These are phyloP conservation scores for Saussurea involucrata DNA, from an alignment of 129 eudicot species.

Conservation along the genomic window DNA sequence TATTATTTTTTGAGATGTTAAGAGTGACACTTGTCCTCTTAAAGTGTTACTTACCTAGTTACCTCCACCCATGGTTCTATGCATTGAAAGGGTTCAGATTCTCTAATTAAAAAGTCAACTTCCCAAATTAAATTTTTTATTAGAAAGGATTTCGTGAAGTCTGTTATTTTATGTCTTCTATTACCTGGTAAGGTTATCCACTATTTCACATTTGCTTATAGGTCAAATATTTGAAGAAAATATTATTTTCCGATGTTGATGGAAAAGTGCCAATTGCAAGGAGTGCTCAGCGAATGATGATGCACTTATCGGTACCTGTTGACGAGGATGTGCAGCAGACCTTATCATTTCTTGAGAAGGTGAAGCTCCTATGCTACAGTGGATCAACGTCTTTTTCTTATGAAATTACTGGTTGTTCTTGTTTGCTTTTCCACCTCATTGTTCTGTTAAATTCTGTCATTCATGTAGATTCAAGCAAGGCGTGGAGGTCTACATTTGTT, in stretches of 20 bases:
- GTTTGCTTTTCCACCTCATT: not conserved
- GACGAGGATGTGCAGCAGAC: constrained; percentile 90
- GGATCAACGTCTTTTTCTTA: not conserved
- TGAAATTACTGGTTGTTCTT: not conserved
- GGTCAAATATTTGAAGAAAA: constrained; percentile 75
- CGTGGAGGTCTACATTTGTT: constrained; percentile 82
- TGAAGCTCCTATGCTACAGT: constrained; percentile 4
- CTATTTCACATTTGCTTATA: constrained; percentile 27
- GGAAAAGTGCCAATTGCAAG: constrained; percentile 38
- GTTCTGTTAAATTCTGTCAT: not conserved
- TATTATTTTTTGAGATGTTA: not conserved
- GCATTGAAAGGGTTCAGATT: not conserved
- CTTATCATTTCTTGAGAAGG: constrained; percentile 85
- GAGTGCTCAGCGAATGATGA: constrained; percentile 70
- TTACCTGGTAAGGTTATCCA: not conserved
- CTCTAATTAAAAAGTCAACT: not conserved
- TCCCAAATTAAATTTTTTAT: not conserved
- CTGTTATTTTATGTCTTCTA: not conserved
- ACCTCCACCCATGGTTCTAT: not conserved
- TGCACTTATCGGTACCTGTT: constrained; percentile 57
- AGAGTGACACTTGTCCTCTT: not conserved
- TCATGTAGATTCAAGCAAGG: constrained; percentile 72
- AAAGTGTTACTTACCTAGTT: not conserved
- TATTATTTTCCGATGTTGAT: constrained; percentile 53
- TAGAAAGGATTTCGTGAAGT: not conserved